Evolutionary conservation across 2,329 filamentous ascomycete species (phyloP), one percentile per base, ranked within the genome.

Genomic region (Aspergillus phoenicis): DNA sequence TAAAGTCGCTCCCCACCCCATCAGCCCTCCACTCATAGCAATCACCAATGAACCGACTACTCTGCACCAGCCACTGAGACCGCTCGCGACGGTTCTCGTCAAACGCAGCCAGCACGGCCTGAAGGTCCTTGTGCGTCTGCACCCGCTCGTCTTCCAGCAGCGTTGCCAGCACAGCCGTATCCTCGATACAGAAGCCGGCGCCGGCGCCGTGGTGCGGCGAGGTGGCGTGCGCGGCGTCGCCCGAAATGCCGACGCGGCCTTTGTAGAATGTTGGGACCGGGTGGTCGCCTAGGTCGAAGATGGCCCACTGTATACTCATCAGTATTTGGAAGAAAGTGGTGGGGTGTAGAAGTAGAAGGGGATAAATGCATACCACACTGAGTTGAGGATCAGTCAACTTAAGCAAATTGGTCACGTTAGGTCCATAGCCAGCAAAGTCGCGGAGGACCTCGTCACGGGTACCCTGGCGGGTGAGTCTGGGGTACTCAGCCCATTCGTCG

Each of bases 161-260:
- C 0, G 61, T 58, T 1, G 70, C 69, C 30, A 76, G 64, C 3
- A 75, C 67, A 8, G 68, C 69, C 3, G 66, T 70, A 54, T 76
- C 73, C 58, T 75, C 73, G 39, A 73, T 70, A 56, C 72, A 73
- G 57, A 75, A 67, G 2, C 74, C 72, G 1, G 74, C 74, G 5
- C 74, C 74, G 4, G 73, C 69, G 17, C 78, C 78, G 55, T 80
- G 78, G 60, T 80, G 78, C 3, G 78, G 78, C 0, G 71, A 72
- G 1, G 77, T 78, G 0, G 78, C 78, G 61, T 80, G 78, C 5
- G 77, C 77, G 2, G 78, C 76, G 58, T 80, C 77, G 17, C 78
- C 78, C 33, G 74, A 64, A 39, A 80, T 71, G 13, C 68, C 69
- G 6, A 79, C 59, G 7, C 70, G 68, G 53, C 68, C 70, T 61